Evolutionary conservation across 179 eudicot species (phyloP).

Genomic region (Beta corolliflora): DNA sequence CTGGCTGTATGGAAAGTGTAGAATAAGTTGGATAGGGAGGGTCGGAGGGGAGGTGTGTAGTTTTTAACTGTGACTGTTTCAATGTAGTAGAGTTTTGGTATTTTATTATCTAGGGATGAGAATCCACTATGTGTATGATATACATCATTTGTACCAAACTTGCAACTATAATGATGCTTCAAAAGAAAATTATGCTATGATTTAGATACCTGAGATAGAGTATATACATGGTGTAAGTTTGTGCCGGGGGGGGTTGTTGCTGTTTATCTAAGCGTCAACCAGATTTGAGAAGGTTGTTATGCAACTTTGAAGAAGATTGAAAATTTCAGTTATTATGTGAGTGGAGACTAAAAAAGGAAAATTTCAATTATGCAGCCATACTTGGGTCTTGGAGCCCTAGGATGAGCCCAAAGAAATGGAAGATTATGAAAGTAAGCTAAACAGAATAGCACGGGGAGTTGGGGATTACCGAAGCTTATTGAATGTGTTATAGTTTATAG

Average conservation of each 20-base stretch:
- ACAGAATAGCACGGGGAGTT: background rate
- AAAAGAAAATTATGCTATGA: background rate
- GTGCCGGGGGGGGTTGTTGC: background rate
- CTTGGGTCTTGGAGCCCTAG: background rate
- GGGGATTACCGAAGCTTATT: background rate
- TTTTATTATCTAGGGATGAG: background rate
- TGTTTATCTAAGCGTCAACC: background rate
- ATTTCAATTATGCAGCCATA: background rate
- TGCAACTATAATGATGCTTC: background rate
- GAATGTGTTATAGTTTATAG: background rate
- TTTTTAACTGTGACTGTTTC: background rate
- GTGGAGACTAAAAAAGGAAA: no score
- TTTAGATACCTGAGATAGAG: background rate
- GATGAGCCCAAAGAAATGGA: background rate
- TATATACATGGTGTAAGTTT: no score
- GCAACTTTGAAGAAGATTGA: constrained; percentile 4
- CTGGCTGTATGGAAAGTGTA: background rate
- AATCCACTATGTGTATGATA: background rate
- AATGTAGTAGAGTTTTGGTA: background rate
- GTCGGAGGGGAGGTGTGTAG: background rate
- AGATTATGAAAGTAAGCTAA: background rate
- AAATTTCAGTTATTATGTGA: background rate
- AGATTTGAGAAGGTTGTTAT: background rate
- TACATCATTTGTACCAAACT: background rate
- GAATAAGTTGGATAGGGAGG: background rate